phyloP scores from a whole-genome alignment of 2,329 filamentous ascomycete species.

The Colletotrichum theobromicola region DNA sequence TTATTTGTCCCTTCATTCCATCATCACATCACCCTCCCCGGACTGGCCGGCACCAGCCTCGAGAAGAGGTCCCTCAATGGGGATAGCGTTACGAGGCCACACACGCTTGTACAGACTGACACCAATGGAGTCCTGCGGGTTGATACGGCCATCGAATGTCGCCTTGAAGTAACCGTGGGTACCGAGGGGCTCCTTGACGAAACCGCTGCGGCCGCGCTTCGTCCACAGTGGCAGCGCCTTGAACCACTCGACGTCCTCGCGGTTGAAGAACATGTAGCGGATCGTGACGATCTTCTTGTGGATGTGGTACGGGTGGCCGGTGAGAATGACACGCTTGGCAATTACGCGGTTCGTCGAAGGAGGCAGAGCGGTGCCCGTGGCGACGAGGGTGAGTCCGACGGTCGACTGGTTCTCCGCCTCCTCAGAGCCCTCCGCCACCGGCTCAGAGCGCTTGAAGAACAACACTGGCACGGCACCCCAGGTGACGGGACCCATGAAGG shows the following conservation, averaged over 20 bases:
- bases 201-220: constrained; percentile 83
- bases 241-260: constrained; percentile 96
- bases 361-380: constrained; percentile 84
- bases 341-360: constrained; percentile 80
- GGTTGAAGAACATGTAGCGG: constrained; percentile 99
- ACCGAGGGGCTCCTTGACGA: constrained; percentile 90
- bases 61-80: constrained; percentile 49
- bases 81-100: constrained; percentile 73
- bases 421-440: constrained; percentile 39
- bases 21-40: constrained; percentile 41
- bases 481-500: constrained; percentile 86
- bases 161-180: constrained; percentile 99
- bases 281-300: constrained; percentile 97
- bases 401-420: constrained; percentile 45
- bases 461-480: constrained; percentile 93
- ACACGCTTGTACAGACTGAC: constrained; percentile 89
- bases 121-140: constrained; percentile 91
- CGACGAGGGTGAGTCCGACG: constrained; percentile 74
- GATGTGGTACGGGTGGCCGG: constrained; percentile 97
- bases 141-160: constrained; percentile 94
- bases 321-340: constrained; percentile 91
- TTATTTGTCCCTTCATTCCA: constrained; percentile 37
- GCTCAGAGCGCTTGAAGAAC: constrained; percentile 74
- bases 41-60: constrained; percentile 29
- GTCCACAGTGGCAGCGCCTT: constrained; percentile 97